Evolutionary conservation across 2,329 filamentous ascomycete species (phyloP).

Genomic region (Fonsecaea pugnacius): DNA sequence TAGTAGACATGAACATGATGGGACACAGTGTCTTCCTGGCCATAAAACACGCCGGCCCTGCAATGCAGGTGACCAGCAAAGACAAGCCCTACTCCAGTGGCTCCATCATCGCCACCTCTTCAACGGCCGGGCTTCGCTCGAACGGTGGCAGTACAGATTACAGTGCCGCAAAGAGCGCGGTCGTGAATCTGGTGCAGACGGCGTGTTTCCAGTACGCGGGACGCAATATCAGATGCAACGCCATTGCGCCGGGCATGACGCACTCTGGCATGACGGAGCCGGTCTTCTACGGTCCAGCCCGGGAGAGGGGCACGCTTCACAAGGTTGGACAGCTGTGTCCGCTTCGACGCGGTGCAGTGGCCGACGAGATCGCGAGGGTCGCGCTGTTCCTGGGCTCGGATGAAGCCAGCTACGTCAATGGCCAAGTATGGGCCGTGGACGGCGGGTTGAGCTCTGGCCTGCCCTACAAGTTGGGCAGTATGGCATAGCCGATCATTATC

Average conservation of each 20-base stretch:
- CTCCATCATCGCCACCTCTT: constrained; percentile 85
- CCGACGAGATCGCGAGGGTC: constrained; percentile 81
- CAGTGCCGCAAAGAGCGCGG: constrained; percentile 85
- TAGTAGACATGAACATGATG: constrained; percentile 32
- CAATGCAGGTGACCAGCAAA: constrained; percentile 75
- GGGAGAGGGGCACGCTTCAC: constrained; percentile 70
- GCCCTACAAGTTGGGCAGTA: constrained; percentile 81
- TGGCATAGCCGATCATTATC: constrained; percentile 52
- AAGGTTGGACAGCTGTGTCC: constrained; percentile 96
- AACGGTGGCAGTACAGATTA: constrained; percentile 90
- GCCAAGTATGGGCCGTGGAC: constrained; percentile 90
- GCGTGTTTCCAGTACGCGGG: constrained; percentile 81
- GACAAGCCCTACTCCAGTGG: constrained; percentile 72
- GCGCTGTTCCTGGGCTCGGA: constrained; percentile 86
- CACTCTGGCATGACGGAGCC: constrained; percentile 70
- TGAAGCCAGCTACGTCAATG: constrained; percentile 91
- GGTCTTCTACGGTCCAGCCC: constrained; percentile 52
- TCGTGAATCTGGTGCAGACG: constrained; percentile 84
- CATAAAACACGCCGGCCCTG: constrained; percentile 80
- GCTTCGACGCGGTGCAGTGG: constrained; percentile 73
- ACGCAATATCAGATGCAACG: constrained; percentile 81
- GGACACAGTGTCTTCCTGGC: constrained; percentile 82
- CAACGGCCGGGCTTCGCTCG: constrained; percentile 82
- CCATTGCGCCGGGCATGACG: constrained; percentile 87
- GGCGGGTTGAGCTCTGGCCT: constrained; percentile 87